These are phyloP conservation scores for Hanseniaspora gamundiae DNA, from an alignment of 1,139 yeast species.

Conservation along the genomic window DNA sequence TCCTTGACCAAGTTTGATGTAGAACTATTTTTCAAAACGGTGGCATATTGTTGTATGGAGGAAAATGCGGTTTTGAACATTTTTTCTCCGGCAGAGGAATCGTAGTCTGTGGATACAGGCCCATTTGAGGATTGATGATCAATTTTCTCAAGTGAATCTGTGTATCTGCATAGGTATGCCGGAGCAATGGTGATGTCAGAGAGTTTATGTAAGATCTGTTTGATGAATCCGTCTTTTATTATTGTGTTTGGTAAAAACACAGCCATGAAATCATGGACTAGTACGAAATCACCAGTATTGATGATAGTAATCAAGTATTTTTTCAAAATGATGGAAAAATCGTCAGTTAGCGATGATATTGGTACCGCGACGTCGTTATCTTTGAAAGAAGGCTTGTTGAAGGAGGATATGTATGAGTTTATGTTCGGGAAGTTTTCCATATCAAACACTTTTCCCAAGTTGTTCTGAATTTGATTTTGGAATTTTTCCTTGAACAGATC, in stretches of 20 bases:
- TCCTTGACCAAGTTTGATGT: neutral
- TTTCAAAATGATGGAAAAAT: conserved; percentile 61
- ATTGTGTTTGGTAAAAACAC: conserved; percentile 6
- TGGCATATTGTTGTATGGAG: conserved; percentile 6
- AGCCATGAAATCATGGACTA: conserved; percentile 18
- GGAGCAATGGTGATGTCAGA: conserved; percentile 4
- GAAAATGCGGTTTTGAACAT: conserved; percentile 1
- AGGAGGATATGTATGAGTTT: conserved; percentile 18
- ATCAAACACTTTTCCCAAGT: conserved; percentile 64
- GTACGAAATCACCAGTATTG: conserved; percentile 20
- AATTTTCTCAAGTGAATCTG: conserved; percentile 1
- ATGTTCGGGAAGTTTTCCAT: conserved; percentile 62
- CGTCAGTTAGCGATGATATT: conserved; percentile 79
- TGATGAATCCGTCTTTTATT: conserved; percentile 5
- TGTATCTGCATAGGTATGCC: conserved; percentile 4
- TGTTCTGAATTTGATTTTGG: conserved; percentile 51
- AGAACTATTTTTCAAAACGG: conserved; percentile 3
- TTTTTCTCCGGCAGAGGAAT: neutral
- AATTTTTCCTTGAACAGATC: conserved; percentile 46
- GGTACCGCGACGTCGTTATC: conserved; percentile 36
- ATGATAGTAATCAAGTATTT: conserved; percentile 20
- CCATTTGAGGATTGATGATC: neutral
- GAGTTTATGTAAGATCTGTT: conserved; percentile 4
- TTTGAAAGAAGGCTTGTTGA: conserved; percentile 25
- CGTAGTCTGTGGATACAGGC: neutral